Percentiles rank a stretch among this genome's conserved stretches.
Conservation (phyloP, 176 grass and related monocot genomes). For the Bolboschoenus planiculmis region DNA sequence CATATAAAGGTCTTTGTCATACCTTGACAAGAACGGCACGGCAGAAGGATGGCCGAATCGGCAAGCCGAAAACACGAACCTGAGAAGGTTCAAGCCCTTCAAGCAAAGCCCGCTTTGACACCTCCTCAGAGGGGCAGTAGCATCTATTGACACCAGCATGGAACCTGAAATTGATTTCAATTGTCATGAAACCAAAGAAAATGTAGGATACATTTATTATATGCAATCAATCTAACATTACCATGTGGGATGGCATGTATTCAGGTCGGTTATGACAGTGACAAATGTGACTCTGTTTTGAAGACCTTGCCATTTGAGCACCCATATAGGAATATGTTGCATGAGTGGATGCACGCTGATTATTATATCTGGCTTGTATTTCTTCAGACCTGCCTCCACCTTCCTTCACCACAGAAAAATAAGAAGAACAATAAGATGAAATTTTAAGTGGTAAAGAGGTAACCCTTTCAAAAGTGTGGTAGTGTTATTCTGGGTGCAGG, state of each 20-base stretch:
- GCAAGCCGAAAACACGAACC: constrained; percentile 82
- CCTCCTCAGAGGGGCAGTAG: constrained; percentile 96
- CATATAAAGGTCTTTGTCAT: not conserved
- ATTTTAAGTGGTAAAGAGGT: not conserved
- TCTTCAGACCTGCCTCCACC: constrained; percentile 97
- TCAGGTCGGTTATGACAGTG: constrained; percentile 95
- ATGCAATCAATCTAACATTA: constrained; percentile 14
- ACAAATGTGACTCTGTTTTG: constrained; percentile 79
- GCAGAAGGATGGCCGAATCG: constrained; percentile 88
- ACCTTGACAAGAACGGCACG: constrained; percentile 87
- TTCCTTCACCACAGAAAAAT: constrained; percentile 66
- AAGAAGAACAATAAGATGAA: constrained; percentile 4
- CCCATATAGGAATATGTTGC: constrained; percentile 98
- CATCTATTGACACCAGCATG: constrained; percentile 89
- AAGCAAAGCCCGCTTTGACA: constrained; percentile 79
- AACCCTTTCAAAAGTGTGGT: not conserved
- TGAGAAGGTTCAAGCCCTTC: constrained; percentile 73
- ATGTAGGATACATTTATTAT: not conserved
- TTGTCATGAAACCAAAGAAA: constrained; percentile 1
- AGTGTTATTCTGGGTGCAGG: constrained; percentile 2
- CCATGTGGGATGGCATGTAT: constrained; percentile 97
- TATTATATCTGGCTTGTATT: constrained; percentile 99
- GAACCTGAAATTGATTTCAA: constrained; percentile 52
- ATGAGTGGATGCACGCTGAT: constrained; percentile 99
- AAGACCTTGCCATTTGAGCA: constrained; percentile 97